Conservation (phyloP, 495 filamentous ascomycete genomes). For the Monascus purpureus region DNA sequence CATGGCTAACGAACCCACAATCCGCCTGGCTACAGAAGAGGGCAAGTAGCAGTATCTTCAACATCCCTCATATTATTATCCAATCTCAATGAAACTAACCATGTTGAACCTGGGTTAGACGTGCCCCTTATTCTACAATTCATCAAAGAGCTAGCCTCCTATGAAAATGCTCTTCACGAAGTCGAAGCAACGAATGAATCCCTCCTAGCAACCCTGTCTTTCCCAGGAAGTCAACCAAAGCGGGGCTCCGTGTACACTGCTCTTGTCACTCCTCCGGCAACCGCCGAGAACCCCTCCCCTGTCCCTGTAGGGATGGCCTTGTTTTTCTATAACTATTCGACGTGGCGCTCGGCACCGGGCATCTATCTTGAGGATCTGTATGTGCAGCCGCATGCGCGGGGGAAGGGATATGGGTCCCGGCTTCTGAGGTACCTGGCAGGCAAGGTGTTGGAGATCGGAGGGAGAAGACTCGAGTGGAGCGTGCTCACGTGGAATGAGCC, state of each 20-base stretch:
- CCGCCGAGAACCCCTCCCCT: slow-evolving; percentile 12
- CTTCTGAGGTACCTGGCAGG: slow-evolving; percentile 69
- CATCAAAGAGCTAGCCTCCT: slow-evolving; percentile 78
- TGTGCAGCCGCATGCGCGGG: slow-evolving; percentile 54
- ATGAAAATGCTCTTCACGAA: slow-evolving; percentile 55
- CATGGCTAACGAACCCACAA: slow-evolving; percentile 28
- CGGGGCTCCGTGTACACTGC: slow-evolving; percentile 31
- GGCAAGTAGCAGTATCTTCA: slow-evolving; percentile 22
- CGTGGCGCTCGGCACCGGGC: slow-evolving; percentile 74
- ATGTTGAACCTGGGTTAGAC: slow-evolving; percentile 39
- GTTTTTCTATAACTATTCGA: slow-evolving; percentile 64
- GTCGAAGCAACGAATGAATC: slow-evolving; percentile 67
- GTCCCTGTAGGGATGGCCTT: slow-evolving; percentile 45
- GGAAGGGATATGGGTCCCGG: slow-evolving; percentile 64
- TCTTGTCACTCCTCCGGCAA: slow-evolving; percentile 21
- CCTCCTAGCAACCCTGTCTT: slow-evolving; percentile 67
- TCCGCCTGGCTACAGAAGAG: slow-evolving; percentile 34
- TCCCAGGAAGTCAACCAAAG: slow-evolving; percentile 34
- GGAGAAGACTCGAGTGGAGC: slow-evolving; percentile 78
- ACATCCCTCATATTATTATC: background rate
- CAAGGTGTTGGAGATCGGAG: slow-evolving; percentile 48
- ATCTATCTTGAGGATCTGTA: slow-evolving; percentile 94
- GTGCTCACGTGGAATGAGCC: slow-evolving; percentile 86
- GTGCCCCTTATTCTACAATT: slow-evolving; percentile 66
- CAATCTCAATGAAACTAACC: too few relatives aligned